Percentiles rank a stretch among this genome's conserved stretches.
These are phyloP conservation scores for Ceratocystis papillata DNA, from an alignment of 2,329 filamentous ascomycete genomes.

Conservation along the genomic window DNA sequence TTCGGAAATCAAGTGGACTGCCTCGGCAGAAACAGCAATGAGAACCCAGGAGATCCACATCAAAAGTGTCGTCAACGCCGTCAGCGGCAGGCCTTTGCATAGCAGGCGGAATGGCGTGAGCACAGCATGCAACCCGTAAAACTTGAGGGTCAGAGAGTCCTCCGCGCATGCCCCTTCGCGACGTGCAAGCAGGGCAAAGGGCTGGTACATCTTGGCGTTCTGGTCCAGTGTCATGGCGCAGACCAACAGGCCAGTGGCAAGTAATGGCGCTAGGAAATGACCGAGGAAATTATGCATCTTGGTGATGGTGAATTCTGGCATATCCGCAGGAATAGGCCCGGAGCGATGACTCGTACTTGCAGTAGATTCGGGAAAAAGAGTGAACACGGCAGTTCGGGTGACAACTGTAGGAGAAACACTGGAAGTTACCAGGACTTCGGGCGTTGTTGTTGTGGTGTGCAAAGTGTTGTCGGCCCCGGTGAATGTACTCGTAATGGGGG, in stretches of 20 bases:
- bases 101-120: conserved; percentile 17
- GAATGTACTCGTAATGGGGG: not conserved
- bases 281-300: conserved; percentile 18
- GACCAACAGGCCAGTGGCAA: conserved; percentile 14
- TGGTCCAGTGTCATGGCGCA: conserved; percentile 17
- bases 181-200: conserved; percentile 14
- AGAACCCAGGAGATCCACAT: conserved; percentile 15
- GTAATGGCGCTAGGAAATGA: conserved; percentile 17
- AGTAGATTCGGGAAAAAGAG: not conserved
- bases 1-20: conserved; percentile 14
- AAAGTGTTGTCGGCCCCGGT: not conserved
- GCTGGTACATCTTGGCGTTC: conserved; percentile 22
- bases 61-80: conserved; percentile 12
- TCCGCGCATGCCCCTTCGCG: conserved; percentile 10
- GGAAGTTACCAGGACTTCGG: conserved; percentile 2
- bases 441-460: conserved; percentile 3
- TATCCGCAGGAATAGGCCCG: not conserved
- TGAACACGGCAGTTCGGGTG: conserved; percentile 15
- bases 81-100: conserved; percentile 12
- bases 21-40: conserved; percentile 18
- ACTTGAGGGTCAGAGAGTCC: conserved; percentile 17
- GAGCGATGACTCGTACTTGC: not conserved
- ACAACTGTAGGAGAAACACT: not conserved
- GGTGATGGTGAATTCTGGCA: conserved; percentile 13
- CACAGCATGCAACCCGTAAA: conserved; percentile 14